Evolutionary conservation across 768 basidiomycete species (phyloP), one percentile per base, ranked within the genome.

Genomic region (Grammothele lineata): DNA sequence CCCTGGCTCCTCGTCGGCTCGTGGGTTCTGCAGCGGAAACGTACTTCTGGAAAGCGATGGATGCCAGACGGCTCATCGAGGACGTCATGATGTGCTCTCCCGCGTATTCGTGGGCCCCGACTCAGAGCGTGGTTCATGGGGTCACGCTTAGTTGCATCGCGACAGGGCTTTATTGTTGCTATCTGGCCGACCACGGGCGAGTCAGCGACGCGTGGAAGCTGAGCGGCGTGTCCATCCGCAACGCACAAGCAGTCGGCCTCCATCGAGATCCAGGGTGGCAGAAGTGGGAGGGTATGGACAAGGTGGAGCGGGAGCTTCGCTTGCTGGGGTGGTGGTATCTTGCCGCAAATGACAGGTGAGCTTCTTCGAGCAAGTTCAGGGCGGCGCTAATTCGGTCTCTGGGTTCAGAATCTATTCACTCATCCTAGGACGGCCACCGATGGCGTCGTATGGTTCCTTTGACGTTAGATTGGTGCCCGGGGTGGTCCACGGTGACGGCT

Each of bases 81-180:
- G 72, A 74, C 48, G 66, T 72, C 37, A 41, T 58, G 26, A 43
- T 59, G 15, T 52, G 50, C 4, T 49, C 56, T 3, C 53, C 56
- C 14, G 56, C 53, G 23, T 58, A 57, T 25, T 45, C 53, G 37
- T 37, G 50, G 5, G 53, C 57, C 2, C 23, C 45, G 11, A 37
- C 45, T 5, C 47, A 56, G 35, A 40, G 45, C 8, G 21, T 43
- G 3, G 57, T 56, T 12, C 37, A 76, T 45, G 77, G 76, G 9
- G 71, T 71, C 1, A 70, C 74, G 0, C 60, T 77, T 8, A 67
- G 68, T 5, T 77, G 74, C 49, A 59, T 78, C 27, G 75, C 75
- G 1, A 66, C 71, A 4, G 71, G 70, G 2, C 56, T 78, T 25
- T 64, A 30, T 76, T 19, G 70, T 69, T 23, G 66, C 66, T 76